phyloP scores from a whole-genome alignment of 2,329 filamentous ascomycete genomes.

The Fusarium sp. region DNA sequence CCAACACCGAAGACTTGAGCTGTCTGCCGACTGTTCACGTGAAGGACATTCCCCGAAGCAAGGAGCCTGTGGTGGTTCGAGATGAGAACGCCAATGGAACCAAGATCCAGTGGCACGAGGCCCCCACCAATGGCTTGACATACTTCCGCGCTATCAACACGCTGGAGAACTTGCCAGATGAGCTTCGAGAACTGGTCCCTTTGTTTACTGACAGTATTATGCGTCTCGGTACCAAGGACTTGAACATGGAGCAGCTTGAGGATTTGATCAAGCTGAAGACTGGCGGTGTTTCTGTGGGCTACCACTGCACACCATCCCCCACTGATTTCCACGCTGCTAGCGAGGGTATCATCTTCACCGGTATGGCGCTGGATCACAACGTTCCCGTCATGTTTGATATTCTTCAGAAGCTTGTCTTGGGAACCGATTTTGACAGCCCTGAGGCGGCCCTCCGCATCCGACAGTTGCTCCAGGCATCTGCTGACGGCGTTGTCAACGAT shows the following conservation, averaged over 20 bases:
- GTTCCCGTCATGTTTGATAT: conserved; percentile 93
- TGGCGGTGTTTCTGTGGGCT: conserved; percentile 87
- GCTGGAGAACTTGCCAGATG: conserved; percentile 84
- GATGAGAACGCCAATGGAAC: conserved; percentile 77
- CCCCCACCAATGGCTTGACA: conserved; percentile 93
- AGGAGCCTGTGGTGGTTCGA: conserved; percentile 71
- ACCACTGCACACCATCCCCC: conserved; percentile 86
- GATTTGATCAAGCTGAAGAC: conserved; percentile 97
- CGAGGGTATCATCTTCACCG: conserved; percentile 88
- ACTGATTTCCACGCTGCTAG: conserved; percentile 77
- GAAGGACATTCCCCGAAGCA: conserved; percentile 86
- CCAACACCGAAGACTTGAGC: conserved; percentile 86
- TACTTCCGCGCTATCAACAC: conserved; percentile 94
- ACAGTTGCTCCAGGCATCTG: conserved; percentile 87
- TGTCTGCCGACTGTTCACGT: conserved; percentile 91
- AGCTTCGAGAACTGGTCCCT: conserved; percentile 87
- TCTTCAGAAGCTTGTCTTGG: conserved; percentile 82
- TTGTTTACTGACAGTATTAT: conserved; percentile 94
- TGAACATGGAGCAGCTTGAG: conserved; percentile 94
- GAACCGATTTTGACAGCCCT: conserved; percentile 90
- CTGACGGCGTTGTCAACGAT: conserved; percentile 91
- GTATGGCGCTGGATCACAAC: conserved; percentile 91
- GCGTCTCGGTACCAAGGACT: conserved; percentile 89
- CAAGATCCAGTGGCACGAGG: conserved; percentile 90
- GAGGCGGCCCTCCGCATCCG: conserved; percentile 86